Evolutionary conservation across 139 green algal species (phyloP).

Genomic region (Closterium sp.): DNA sequence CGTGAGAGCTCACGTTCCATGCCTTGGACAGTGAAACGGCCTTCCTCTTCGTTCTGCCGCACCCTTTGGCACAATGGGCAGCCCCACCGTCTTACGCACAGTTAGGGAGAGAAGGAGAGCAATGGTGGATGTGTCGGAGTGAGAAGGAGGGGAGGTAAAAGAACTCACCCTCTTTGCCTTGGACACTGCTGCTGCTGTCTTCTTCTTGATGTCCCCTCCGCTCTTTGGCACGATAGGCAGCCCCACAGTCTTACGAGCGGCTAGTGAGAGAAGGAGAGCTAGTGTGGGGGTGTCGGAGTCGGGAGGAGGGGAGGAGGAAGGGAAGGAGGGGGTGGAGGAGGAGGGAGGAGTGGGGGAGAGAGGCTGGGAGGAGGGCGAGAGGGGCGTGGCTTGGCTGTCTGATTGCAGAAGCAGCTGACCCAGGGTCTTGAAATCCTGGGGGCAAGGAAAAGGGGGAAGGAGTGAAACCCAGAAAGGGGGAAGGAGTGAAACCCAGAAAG

Average conservation of each 20-base stretch:
- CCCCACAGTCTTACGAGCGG: neutral
- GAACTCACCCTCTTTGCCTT: no score
- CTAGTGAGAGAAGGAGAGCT: neutral
- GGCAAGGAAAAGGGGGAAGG: no score
- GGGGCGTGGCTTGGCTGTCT: neutral
- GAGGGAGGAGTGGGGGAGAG: neutral
- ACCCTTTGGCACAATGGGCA: no score
- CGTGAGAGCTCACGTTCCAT: neutral
- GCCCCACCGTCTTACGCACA: no score
- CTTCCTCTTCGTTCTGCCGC: no score
- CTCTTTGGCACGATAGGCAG: neutral
- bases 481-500: no score
- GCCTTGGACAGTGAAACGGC: neutral
- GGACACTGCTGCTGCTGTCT: neutral
- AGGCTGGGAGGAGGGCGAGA: neutral
- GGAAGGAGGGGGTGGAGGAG: neutral
- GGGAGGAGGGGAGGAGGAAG: neutral
- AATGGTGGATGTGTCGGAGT: no score
- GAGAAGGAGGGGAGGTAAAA: no score
- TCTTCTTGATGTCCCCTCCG: neutral
- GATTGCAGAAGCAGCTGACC: neutral
- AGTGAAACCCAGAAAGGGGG: no score
- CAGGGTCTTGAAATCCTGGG: neutral
- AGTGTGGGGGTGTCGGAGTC: neutral
- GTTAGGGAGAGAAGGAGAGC: no score